Conservation (phyloP, 148 eudicot species). For the Nepenthes mirabilis region DNA sequence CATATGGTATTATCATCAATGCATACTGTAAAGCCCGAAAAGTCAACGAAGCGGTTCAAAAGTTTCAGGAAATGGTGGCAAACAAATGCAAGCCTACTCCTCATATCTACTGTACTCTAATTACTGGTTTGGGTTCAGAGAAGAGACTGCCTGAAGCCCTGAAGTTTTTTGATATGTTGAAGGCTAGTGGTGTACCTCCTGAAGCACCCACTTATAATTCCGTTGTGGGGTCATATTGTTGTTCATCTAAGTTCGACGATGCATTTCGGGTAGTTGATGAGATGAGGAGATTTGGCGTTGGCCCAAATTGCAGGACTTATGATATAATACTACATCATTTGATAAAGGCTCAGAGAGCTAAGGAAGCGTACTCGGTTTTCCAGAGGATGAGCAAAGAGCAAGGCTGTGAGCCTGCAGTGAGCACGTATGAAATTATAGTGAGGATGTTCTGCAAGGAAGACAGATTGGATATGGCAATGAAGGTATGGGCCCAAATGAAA, state of each 20-base stretch:
- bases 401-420: conserved; percentile 48
- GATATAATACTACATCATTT: conserved; percentile 77
- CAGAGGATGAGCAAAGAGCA: conserved; percentile 32
- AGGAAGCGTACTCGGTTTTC: conserved; percentile 60
- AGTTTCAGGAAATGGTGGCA: conserved; percentile 48
- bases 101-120: conserved; percentile 69
- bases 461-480: conserved; percentile 39
- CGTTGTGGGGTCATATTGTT: conserved; percentile 70
- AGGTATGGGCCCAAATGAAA: conserved; percentile 75
- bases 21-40: conserved; percentile 61
- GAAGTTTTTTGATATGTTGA: conserved; percentile 48
- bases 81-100: conserved; percentile 44
- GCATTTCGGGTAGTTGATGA: conserved; percentile 60
- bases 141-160: conserved; percentile 54
- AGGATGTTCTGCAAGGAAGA: conserved; percentile 74
- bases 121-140: conserved; percentile 62
- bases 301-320: conserved; percentile 67
- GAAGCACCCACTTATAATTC: conserved; percentile 83
- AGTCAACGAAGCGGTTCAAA: conserved; percentile 35
- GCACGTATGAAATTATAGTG: conserved; percentile 63
- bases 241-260: conserved; percentile 53
- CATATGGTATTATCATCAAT: conserved; percentile 71
- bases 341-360: conserved; percentile 29
- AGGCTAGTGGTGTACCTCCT: conserved; percentile 26
- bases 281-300: conserved; percentile 58